Evolutionary conservation across 2,329 filamentous ascomycete species (phyloP).

Genomic region (Calycina herbarum): DNA sequence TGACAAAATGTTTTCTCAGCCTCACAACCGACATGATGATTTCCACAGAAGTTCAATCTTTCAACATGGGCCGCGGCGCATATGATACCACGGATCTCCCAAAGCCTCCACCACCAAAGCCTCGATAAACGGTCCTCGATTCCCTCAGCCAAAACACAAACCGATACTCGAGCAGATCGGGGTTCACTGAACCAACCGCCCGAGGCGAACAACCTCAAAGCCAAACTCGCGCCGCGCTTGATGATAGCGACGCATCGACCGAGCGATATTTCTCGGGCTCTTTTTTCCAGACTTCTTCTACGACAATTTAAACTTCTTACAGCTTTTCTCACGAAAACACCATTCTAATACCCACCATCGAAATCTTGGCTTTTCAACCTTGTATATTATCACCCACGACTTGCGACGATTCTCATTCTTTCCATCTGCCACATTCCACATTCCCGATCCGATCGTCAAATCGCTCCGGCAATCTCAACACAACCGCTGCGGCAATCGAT

Average conservation of each 20-base stretch:
- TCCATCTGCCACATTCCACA: conserved; percentile 25
- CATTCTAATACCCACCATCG: conserved; percentile 25
- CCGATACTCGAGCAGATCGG: not conserved
- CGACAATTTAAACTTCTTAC: conserved; percentile 20
- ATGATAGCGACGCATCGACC: conserved; percentile 15
- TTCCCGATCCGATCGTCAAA: conserved; percentile 20
- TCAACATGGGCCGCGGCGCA: conserved; percentile 52
- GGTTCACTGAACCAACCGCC: not conserved
- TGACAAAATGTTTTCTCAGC: conserved; percentile 19
- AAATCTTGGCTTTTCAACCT: conserved; percentile 12
- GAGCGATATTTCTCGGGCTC: conserved; percentile 9
- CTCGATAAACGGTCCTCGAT: conserved; percentile 30
- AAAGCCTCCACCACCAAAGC: conserved; percentile 44
- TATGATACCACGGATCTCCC: conserved; percentile 53
- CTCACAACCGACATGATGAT: conserved; percentile 30
- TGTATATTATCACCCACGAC: conserved; percentile 32
- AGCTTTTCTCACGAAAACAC: conserved; percentile 22
- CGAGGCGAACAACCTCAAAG: not conserved
- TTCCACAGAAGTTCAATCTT: conserved; percentile 32
- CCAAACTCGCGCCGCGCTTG: not conserved
- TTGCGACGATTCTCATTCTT: conserved; percentile 34
- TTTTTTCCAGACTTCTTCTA: conserved; percentile 12
- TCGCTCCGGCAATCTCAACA: conserved; percentile 11
- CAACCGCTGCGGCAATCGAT: conserved; percentile 4
- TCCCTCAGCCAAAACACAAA: not conserved